These are phyloP conservation scores for Veloboletus limbatus DNA, from an alignment of 1,284 basidiomycete species.

Conservation along the genomic window DNA sequence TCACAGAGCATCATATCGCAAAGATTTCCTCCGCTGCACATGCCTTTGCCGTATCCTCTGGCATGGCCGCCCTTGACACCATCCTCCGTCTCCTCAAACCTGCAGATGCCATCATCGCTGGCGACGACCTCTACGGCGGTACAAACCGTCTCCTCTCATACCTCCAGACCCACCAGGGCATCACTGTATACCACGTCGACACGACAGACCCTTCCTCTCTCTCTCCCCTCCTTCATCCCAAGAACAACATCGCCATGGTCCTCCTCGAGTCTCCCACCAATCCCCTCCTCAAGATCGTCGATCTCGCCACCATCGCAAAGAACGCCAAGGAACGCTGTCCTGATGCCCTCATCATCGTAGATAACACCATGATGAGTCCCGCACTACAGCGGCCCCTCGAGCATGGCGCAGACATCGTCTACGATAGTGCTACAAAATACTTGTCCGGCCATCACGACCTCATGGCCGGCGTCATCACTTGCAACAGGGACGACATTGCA, in stretches of 20 bases:
- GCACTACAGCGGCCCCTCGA: slow-evolving; percentile 96
- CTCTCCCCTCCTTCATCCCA: slow-evolving; percentile 60
- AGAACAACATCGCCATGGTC: slow-evolving; percentile 82
- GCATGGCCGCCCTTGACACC: slow-evolving; percentile 97
- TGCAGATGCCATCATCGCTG: slow-evolving; percentile 92
- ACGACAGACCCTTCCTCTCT: slow-evolving; percentile 77
- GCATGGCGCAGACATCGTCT: slow-evolving; percentile 95
- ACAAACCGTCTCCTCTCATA: slow-evolving; percentile 96
- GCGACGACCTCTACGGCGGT: slow-evolving; percentile 97
- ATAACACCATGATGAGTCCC: slow-evolving; percentile 99
- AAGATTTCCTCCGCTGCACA: slow-evolving; percentile 89
- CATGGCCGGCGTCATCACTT: slow-evolving; percentile 95
- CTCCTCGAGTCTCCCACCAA: slow-evolving; percentile 98
- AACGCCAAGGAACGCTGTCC: slow-evolving; percentile 81
- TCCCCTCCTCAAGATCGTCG: slow-evolving; percentile 93
- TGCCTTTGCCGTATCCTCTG: slow-evolving; percentile 91
- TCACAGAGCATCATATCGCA: slow-evolving; percentile 87
- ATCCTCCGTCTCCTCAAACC: slow-evolving; percentile 94
- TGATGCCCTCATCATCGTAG: slow-evolving; percentile 85
- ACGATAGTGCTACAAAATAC: slow-evolving; percentile 98
- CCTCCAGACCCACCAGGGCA: slow-evolving; percentile 83
- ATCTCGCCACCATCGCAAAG: slow-evolving; percentile 78
- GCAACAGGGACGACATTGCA: slow-evolving; percentile 87
- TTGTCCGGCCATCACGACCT: slow-evolving; percentile 98
- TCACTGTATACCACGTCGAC: slow-evolving; percentile 92